Percentiles rank a stretch among this genome's conserved stretches.
phyloP scores from a whole-genome alignment of 192 early-diverging fungal species.

The Mortierella claussenii region DNA sequence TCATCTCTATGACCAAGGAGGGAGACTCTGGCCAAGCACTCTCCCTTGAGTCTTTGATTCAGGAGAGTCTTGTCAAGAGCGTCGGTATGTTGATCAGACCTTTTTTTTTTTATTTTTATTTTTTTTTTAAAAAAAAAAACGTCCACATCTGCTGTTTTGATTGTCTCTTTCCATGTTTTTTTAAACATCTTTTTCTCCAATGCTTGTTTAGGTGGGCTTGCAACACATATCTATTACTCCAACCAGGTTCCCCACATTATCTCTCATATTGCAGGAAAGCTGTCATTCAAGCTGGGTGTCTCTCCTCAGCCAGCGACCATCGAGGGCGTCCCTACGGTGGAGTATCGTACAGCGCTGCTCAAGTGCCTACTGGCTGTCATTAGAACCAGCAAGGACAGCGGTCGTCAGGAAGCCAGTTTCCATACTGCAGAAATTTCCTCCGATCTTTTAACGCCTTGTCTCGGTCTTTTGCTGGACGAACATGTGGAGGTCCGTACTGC shows the following conservation, averaged over 20 bases:
- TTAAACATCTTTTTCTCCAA: too few relatives aligned
- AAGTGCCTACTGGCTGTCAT: conserved; percentile 59
- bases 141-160: too few relatives aligned
- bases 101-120: too few relatives aligned
- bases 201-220: conserved; percentile 59
- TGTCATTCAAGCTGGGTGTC: conserved; percentile 31
- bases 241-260: conserved; percentile 68
- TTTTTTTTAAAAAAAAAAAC: too few relatives aligned
- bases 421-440: conserved; percentile 45
- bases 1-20: conserved; percentile 20
- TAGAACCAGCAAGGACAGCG: conserved; percentile 52
- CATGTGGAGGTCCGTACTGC: conserved; percentile 47
- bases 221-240: conserved; percentile 65
- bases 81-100: conserved; percentile 24
- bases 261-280: conserved; percentile 58
- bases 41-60: conserved; percentile 20
- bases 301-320: conserved; percentile 26
- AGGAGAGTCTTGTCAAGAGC: conserved; percentile 38
- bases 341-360: conserved; percentile 54
- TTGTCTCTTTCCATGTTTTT: background rate
- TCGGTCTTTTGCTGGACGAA: conserved; percentile 46
- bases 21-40: conserved; percentile 16
- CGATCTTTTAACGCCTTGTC: conserved; percentile 51
- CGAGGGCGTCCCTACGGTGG: conserved; percentile 54
- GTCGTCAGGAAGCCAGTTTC: conserved; percentile 37